These are phyloP conservation scores for Podaxis sp. DNA, from an alignment of 768 basidiomycete species.

Conservation along the genomic window DNA sequence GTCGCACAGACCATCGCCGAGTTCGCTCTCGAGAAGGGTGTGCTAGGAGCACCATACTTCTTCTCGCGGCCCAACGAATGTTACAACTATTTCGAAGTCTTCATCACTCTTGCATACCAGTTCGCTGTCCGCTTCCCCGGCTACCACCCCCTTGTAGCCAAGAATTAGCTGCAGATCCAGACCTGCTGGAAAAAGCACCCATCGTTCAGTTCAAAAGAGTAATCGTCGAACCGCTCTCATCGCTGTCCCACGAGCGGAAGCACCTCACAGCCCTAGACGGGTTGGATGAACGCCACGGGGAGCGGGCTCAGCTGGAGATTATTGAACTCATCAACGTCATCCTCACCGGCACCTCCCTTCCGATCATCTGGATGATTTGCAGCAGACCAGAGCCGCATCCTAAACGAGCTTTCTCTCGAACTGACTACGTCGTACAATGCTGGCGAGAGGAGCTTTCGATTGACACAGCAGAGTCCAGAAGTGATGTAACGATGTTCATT, in stretches of 20 bases:
- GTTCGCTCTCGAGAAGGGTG: neutral
- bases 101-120: too few relatives aligned
- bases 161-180: neutral
- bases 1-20: constrained; percentile 10
- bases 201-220: neutral
- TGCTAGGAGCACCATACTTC: constrained; percentile 12
- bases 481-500: neutral
- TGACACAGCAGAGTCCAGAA: neutral
- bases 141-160: neutral
- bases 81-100: neutral
- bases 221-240: constrained; percentile 3
- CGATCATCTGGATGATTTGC: neutral
- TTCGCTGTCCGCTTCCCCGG: neutral
- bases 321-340: neutral
- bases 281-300: neutral
- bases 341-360: neutral
- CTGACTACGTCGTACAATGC: neutral
- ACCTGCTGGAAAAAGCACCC: neutral
- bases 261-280: neutral
- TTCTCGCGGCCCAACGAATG: constrained; percentile 1
- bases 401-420: neutral
- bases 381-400: neutral
- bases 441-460: neutral
- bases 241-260: neutral
- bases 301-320: neutral